Conservation (phyloP, 1,284 basidiomycete genomes). For the Cutaneotrichosporon sp. region DNA sequence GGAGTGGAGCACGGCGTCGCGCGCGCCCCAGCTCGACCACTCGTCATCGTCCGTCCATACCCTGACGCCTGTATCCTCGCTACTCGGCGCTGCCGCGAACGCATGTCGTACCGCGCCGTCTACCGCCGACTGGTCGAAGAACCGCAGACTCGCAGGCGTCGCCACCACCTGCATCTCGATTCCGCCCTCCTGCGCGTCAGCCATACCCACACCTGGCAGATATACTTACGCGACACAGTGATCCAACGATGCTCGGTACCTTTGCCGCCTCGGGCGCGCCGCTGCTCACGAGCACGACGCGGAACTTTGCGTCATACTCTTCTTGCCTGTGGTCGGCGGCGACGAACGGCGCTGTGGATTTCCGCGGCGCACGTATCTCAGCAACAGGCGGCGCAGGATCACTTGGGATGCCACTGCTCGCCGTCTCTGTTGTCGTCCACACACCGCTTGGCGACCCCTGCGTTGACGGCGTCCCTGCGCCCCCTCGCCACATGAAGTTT, state of each 20-base stretch:
- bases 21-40: constrained; percentile 56
- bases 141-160: constrained; percentile 68
- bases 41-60: constrained; percentile 91
- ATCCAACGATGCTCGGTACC: constrained; percentile 75
- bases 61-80: constrained; percentile 51
- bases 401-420: neutral
- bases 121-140: constrained; percentile 61
- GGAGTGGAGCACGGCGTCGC: neutral
- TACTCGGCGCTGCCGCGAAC: neutral
- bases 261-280: constrained; percentile 93
- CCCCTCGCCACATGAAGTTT: too few species aligned
- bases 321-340: constrained; percentile 24
- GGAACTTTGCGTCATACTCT: constrained; percentile 39
- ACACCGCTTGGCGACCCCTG: too few species aligned
- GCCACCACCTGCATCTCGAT: constrained; percentile 80
- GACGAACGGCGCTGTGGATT: constrained; percentile 24
- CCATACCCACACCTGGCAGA: neutral
- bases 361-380: neutral
- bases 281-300: constrained; percentile 78
- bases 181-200: constrained; percentile 56
- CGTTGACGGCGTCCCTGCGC: too few species aligned
- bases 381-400: neutral
- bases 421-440: too few species aligned
- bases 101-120: constrained; percentile 37
- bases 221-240: constrained; percentile 62